Conservation (phyloP, 371 early-diverging fungal species). For the Mucor saturninus region DNA sequence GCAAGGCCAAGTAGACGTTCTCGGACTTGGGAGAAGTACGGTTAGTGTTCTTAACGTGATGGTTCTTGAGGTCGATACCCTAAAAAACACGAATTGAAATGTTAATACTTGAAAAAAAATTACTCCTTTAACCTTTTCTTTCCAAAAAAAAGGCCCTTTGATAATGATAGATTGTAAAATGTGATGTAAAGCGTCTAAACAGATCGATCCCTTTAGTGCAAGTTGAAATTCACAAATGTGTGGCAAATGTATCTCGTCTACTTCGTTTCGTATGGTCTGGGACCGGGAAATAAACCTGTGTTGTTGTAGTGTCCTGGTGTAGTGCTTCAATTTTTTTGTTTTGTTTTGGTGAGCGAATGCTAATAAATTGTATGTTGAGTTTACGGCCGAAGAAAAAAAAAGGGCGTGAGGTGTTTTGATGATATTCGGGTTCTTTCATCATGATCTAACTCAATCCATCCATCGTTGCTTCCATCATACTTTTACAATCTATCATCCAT, state of each 20-base stretch:
- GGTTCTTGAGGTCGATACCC: conserved; percentile 97
- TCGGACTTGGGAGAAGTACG: conserved; percentile 88
- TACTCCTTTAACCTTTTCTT: not conserved
- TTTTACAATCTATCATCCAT: conserved; percentile 7
- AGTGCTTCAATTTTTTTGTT: no score
- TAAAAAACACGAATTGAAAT: conserved; percentile 29
- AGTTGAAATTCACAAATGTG: no score
- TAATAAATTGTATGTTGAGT: not conserved
- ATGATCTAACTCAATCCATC: conserved; percentile 10
- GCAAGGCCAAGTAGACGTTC: conserved; percentile 93
- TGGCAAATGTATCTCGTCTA: no score
- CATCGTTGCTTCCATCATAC: conserved; percentile 3
- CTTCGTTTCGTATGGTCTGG: no score
- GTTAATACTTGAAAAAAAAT: not conserved
- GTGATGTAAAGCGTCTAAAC: not conserved
- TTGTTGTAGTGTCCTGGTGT: no score
- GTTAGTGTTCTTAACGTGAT: conserved; percentile 92
- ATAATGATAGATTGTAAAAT: conserved; percentile 2
- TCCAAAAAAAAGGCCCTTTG: not conserved
- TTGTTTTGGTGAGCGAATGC: no score
- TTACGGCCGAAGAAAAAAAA: not conserved
- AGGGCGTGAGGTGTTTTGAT: not conserved
- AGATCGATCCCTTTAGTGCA: not conserved
- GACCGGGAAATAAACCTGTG: no score
- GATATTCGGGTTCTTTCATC: not conserved